A percentile compares a stretch with the other conserved stretches of the same genome.
phyloP scores from a whole-genome alignment of 2,329 filamentous ascomycete species.

The Xylariaceae sp. region DNA sequence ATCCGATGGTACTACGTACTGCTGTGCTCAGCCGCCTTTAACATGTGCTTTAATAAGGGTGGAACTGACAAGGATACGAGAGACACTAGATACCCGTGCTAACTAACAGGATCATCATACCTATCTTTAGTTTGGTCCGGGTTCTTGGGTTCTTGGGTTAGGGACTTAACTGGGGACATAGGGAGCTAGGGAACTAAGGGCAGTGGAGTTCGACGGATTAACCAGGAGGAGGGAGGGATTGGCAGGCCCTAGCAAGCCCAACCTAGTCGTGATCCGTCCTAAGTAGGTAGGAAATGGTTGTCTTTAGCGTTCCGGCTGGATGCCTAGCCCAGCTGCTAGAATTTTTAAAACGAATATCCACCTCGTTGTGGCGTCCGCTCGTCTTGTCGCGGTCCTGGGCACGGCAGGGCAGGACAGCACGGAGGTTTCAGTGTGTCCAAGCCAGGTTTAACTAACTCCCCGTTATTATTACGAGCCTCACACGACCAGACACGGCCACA shows the following conservation, averaged over 20 bases:
- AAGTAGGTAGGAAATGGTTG: background rate
- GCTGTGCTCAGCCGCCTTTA: background rate
- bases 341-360: background rate
- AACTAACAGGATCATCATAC: background rate
- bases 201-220: background rate
- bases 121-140: slow-evolving; percentile 3
- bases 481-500: background rate
- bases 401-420: background rate
- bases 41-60: background rate
- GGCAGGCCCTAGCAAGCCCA: background rate
- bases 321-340: background rate
- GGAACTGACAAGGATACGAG: background rate
- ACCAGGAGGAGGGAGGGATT: background rate
- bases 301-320: background rate
- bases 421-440: no score
- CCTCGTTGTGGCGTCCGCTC: background rate
- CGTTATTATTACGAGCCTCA: background rate
- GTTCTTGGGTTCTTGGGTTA: slow-evolving; percentile 5
- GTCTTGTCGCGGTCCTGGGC: background rate
- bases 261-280: slow-evolving; percentile 3
- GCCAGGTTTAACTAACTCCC: background rate
- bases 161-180: no score
- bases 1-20: background rate
- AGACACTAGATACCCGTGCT: background rate
- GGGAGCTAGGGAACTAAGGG: background rate